phyloP scores from a whole-genome alignment of 2,329 filamentous ascomycete genomes.

The Colletotrichum noveboracense region DNA sequence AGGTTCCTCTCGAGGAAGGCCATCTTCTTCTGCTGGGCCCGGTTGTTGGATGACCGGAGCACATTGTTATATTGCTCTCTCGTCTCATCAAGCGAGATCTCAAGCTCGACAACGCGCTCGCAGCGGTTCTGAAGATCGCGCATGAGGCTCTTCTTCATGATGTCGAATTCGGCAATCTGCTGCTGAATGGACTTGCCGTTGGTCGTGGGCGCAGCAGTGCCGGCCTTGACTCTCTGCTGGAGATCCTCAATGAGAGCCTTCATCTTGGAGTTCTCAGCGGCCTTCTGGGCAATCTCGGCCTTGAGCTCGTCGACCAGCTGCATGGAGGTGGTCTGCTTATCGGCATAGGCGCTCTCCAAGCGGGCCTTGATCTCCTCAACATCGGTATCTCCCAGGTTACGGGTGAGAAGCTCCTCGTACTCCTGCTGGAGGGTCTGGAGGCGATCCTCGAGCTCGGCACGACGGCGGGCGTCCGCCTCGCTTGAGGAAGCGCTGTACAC shows the following conservation, averaged over 20 bases:
- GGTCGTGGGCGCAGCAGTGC: slow-evolving; percentile 62
- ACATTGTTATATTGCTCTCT: slow-evolving; percentile 99
- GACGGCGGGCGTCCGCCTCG: slow-evolving; percentile 70
- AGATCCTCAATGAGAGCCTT: slow-evolving; percentile 82
- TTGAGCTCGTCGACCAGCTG: slow-evolving; percentile 80
- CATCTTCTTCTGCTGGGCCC: slow-evolving; percentile 99
- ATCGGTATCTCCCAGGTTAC: slow-evolving; percentile 79
- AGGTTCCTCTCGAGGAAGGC: slow-evolving; percentile 98
- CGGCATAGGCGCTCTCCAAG: slow-evolving; percentile 77
- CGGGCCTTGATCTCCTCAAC: slow-evolving; percentile 83
- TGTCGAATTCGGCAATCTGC: slow-evolving; percentile 97
- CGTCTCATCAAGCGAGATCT: slow-evolving; percentile 96
- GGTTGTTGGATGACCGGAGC: slow-evolving; percentile 93
- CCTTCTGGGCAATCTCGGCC: slow-evolving; percentile 76
- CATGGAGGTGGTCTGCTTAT: slow-evolving; percentile 75
- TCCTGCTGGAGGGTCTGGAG: slow-evolving; percentile 78
- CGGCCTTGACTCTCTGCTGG: slow-evolving; percentile 74
- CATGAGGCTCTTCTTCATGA: slow-evolving; percentile 99
- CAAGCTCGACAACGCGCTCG: slow-evolving; percentile 95
- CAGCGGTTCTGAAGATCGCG: slow-evolving; percentile 97
- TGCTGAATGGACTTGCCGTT: slow-evolving; percentile 95
- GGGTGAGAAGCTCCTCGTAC: slow-evolving; percentile 82
- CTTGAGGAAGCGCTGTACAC: slow-evolving; percentile 73
- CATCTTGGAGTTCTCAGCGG: slow-evolving; percentile 82
- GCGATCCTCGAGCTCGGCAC: slow-evolving; percentile 78